Conservation (phyloP, 78 protist genomes). For the Speleostelium caveatum region DNA sequence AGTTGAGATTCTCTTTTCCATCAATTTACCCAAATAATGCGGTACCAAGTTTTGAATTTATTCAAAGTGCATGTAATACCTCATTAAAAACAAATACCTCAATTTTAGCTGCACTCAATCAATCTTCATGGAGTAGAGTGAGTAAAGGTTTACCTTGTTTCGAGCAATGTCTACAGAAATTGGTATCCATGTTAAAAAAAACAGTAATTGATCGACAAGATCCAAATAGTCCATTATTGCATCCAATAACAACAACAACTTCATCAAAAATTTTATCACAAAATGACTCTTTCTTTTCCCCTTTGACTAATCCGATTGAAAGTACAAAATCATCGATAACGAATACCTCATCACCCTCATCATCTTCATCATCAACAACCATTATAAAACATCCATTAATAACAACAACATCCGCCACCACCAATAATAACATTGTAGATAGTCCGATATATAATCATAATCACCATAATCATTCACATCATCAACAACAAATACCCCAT, state of each 20-base stretch:
- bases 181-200: constrained; percentile 16
- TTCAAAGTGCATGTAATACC: constrained; percentile 38
- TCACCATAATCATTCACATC: not conserved
- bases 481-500: too few species aligned
- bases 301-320: too few species aligned
- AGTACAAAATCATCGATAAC: too few species aligned
- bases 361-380: not conserved
- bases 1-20: constrained; percentile 64
- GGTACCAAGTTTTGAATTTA: constrained; percentile 61
- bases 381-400: not conserved
- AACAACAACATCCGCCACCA: not conserved
- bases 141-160: constrained; percentile 29
- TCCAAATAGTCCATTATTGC: not conserved
- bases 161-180: constrained; percentile 45
- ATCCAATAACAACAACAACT: not conserved
- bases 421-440: not conserved
- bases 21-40: constrained; percentile 65
- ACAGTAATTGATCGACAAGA: not conserved
- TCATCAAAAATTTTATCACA: too few species aligned
- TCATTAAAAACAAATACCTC: constrained; percentile 38
- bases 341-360: not conserved
- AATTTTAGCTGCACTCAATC: constrained; percentile 1
- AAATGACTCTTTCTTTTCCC: too few species aligned
- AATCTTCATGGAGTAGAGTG: not conserved
- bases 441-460: not conserved